Evolutionary conservation across 441 rosid genomes (phyloP).

Genomic region (Pelargonium australe): DNA sequence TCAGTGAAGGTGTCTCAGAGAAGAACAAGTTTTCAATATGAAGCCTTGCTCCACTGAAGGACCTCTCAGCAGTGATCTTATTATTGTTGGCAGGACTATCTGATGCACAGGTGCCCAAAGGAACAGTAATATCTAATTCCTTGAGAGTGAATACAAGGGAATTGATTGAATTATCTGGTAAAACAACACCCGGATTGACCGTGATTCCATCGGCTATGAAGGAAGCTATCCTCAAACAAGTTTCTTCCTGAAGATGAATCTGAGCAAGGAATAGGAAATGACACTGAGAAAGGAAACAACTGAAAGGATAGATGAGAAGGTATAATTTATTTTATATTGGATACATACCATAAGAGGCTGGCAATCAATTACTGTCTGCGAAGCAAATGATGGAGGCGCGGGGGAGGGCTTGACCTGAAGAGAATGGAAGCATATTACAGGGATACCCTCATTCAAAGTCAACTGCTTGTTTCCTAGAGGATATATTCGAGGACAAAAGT

Average conservation of each 20-base stretch:
- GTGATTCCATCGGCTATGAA: slow-evolving; percentile 94
- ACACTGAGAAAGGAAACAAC: slow-evolving; percentile 15
- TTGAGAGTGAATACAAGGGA: slow-evolving; percentile 54
- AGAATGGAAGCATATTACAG: slow-evolving; percentile 72
- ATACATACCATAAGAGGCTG: slow-evolving; percentile 83
- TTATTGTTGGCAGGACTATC: slow-evolving; percentile 28
- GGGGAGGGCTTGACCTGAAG: slow-evolving; percentile 95
- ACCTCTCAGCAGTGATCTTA: slow-evolving; percentile 32
- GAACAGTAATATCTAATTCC: slow-evolving; percentile 75
- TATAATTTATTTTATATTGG: slow-evolving; percentile 9
- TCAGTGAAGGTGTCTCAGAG: slow-evolving; percentile 77
- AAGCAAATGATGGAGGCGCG: slow-evolving; percentile 67
- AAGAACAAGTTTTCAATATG: slow-evolving; percentile 71
- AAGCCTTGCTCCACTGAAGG: slow-evolving; percentile 87
- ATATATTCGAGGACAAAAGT: slow-evolving; percentile 84
- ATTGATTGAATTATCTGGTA: slow-evolving; percentile 73
- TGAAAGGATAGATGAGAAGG: slow-evolving; percentile 16
- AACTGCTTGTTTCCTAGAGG: slow-evolving; percentile 68
- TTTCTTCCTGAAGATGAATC: slow-evolving; percentile 96
- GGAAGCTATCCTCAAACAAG: slow-evolving; percentile 87
- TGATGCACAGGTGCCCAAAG: slow-evolving; percentile 50
- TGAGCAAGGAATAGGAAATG: slow-evolving; percentile 29
- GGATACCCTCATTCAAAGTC: slow-evolving; percentile 53
- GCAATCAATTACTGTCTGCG: slow-evolving; percentile 76
- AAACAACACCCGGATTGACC: slow-evolving; percentile 69